Base-by-base conservation (phyloP, 768 basidiomycete genomes). In the Termitomyces sp. region DNA sequence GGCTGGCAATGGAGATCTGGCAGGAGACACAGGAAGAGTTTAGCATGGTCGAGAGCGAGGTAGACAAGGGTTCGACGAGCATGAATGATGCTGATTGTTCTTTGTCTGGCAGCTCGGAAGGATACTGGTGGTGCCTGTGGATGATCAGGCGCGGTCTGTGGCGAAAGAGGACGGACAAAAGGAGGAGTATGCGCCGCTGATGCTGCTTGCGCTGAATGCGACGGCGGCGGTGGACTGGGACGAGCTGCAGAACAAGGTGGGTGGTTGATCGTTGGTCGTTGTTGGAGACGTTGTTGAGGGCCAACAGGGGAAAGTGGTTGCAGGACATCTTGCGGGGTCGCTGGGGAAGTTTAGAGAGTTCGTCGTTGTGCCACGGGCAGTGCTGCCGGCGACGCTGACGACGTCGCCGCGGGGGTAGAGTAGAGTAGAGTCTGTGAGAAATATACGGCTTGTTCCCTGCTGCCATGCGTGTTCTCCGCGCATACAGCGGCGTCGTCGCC, bases 41-140 rank as follows among this genome's bases (percentile, higher is more conserved):
- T 42, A 88, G 86, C 16, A 87, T 86, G 83, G 85, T 84, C 3
- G 89, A 91, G 56, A 85, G 85, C 66, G 89, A 91, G 80, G 89
- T 89, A 60, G 62, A 75, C 67, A 22, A 12, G 46, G 7, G 25
- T 44, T 20, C 16, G 13, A 7, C 44, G 29, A 29, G 29, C n/a
- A n/a, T n/a, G 29, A 29, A 9, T 29, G 29, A 3, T 29, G 29
- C 23, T 31, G 36, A 40, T 48, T 27, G 43, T 56, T 54, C 42
- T 50, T 43, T 53, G 39, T 22, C 36, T 41, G 7, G 52, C 36
- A 91, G 89, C 73, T 89, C 18, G 90, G 90, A 12, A 80, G 83
- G 39, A 81, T 91, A 33, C 70, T 88, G 20, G 87, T 91, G 13
- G 65, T 88, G 7, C 83, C 87, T 4, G 76, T 91, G 16, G 76